Evolutionary conservation across 2,329 filamentous ascomycete genomes (phyloP).

Genomic region (Trichoderma asperellum): DNA sequence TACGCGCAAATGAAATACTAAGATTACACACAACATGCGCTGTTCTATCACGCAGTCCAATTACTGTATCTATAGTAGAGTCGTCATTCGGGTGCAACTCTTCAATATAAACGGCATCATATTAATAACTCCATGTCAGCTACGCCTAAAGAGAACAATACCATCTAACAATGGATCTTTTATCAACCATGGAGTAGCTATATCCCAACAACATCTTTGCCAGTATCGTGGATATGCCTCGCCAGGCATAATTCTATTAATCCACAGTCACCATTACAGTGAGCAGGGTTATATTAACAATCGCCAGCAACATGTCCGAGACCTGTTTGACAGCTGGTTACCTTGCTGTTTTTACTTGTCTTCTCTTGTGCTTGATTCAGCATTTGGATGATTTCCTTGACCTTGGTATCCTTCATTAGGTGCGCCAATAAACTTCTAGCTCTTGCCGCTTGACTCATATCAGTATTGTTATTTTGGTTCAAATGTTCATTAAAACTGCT

Average conservation of each 20-base stretch:
- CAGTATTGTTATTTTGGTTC: not conserved
- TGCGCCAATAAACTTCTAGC: not conserved
- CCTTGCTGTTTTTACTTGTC: not conserved
- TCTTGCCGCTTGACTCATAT: not conserved
- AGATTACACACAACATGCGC: not conserved
- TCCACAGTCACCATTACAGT: not conserved
- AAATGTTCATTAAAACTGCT: fast-evolving
- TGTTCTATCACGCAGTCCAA: not conserved
- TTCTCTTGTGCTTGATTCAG: not conserved
- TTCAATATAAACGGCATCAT: not conserved
- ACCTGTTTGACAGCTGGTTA: not conserved
- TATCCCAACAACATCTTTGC: not conserved
- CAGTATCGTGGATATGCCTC: not conserved
- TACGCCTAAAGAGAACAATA: not conserved
- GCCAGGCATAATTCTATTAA: too few relatives aligned
- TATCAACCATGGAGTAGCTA: not conserved
- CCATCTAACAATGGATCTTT: not conserved
- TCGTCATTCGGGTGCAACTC: not conserved
- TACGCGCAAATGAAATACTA: too few relatives aligned
- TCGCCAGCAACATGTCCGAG: not conserved
- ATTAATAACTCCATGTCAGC: not conserved
- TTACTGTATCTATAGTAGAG: not conserved
- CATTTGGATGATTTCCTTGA: not conserved
- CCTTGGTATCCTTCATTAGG: not conserved
- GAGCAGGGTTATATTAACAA: not conserved